These are phyloP conservation scores for Arthroderma uncinatum DNA, from an alignment of 2,329 filamentous ascomycete genomes.

Conservation along the genomic window DNA sequence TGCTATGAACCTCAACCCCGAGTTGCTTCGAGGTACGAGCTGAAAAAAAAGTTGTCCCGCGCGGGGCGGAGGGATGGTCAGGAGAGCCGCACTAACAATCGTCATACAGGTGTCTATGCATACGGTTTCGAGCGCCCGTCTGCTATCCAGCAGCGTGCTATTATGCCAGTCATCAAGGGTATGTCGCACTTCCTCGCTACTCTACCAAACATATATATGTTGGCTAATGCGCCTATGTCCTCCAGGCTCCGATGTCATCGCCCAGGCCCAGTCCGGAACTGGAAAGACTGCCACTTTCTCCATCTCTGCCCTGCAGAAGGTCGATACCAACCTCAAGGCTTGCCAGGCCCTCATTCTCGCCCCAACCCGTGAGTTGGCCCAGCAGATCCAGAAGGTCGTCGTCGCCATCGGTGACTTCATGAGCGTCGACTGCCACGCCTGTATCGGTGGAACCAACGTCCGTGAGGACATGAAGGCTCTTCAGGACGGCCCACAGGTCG, in stretches of 20 bases:
- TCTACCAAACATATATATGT: not conserved
- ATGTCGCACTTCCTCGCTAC: constrained; percentile 29
- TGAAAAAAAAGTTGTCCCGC: not conserved
- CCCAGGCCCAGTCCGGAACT: constrained; percentile 97
- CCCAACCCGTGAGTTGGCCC: constrained; percentile 93
- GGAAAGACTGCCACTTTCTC: constrained; percentile 99
- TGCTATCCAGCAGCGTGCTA: constrained; percentile 98
- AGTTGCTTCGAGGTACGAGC: constrained; percentile 80
- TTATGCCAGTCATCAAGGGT: constrained; percentile 99
- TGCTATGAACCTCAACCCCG: constrained; percentile 90
- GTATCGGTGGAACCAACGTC: constrained; percentile 96
- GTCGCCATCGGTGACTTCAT: constrained; percentile 99
- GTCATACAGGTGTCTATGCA: constrained; percentile 69
- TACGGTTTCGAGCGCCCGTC: constrained; percentile 99
- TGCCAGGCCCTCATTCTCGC: constrained; percentile 74
- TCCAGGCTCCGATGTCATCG: constrained; percentile 92
- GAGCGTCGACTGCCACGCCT: constrained; percentile 97
- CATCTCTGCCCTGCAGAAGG: constrained; percentile 61
- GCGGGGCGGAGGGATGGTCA: not conserved
- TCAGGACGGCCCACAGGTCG: constrained; percentile 85
- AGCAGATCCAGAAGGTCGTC: constrained; percentile 99
- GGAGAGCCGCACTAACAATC: constrained; percentile 19
- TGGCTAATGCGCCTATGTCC: constrained; percentile 40
- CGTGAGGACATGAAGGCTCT: constrained; percentile 96
- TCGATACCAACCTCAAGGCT: constrained; percentile 44